Evolutionary conservation across 2,329 filamentous ascomycete species (phyloP), one percentile per base, ranked within the genome.

Genomic region (Aureobasidium sp.): DNA sequence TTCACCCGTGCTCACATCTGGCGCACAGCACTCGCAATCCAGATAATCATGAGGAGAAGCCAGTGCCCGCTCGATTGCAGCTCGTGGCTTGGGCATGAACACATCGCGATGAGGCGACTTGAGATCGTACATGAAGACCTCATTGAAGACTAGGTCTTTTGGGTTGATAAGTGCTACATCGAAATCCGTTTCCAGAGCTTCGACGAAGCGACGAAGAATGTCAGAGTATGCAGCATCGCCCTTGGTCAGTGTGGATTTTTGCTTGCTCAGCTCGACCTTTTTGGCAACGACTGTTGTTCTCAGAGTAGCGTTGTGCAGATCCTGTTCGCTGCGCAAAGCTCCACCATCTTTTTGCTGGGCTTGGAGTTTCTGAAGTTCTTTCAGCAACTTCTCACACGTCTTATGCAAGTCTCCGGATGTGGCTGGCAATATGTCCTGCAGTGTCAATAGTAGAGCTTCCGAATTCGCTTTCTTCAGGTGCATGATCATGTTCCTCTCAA

Each of bases 221-320:
- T 78, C 75, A 16, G 89, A 90, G 70, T 90, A 90, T 5, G 82
- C 80, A 65, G 83, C 84, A 74, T 93, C 90, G 66, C 87, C 80
- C 48, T 86, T 81, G 0, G 87, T 89, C 32, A 93, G 79, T 3
- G 82, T 79, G 1, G 88, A 85, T 66, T 86, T 86, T 70, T 91
- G 86, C 65, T 85, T 88, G 74, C 87, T 90, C 44, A 94, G 79
- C 68, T 91, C 86, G 21, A 94, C 89, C 70, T 89, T 89, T 69
- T 93, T 89, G 16, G 89, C 89, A 55, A 93, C 85, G 36, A 93
- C 84, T 0, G 90, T 93, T 1, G 89, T 90, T 48, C 90, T 82
- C 44, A 90, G 75, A 47, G 88, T 85, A 65, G 85, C 86, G 74
- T 82, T 79, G 45, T 87, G 86, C 11, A 87, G 81, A 67, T 87